These are phyloP conservation scores for Eucalyptus camaldulensis DNA, from an alignment of 345 rosid genomes.

Conservation along the genomic window DNA sequence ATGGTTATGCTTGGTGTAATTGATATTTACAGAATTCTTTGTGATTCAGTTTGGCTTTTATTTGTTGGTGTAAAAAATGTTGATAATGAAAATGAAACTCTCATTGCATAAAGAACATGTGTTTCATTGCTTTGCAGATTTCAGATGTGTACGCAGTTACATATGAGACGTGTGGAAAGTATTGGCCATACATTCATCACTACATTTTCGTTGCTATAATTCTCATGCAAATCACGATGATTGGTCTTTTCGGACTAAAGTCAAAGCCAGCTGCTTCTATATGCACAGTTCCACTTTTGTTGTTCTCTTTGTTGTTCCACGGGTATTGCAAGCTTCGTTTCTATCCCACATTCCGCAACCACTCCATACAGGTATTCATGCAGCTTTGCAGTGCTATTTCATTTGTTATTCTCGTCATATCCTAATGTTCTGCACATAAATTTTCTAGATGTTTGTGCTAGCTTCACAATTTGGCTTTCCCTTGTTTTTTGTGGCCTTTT, in stretches of 20 bases:
- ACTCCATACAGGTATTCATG: constrained; percentile 46
- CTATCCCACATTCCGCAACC: constrained; percentile 56
- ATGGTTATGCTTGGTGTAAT: neutral
- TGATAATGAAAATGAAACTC: neutral
- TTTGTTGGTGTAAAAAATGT: neutral
- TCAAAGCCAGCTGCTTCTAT: constrained; percentile 81
- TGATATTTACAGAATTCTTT: neutral
- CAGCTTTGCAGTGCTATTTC: neutral
- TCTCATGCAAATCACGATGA: constrained; percentile 91
- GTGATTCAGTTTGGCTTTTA: neutral
- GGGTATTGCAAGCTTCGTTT: constrained; percentile 87
- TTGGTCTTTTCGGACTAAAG: constrained; percentile 85
- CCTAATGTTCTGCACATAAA: neutral
- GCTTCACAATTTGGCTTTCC: neutral
- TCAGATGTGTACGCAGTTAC: constrained; percentile 60
- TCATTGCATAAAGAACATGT: neutral
- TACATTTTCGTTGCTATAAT: constrained; percentile 48
- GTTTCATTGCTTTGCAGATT: constrained; percentile 27
- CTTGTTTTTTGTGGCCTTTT: neutral
- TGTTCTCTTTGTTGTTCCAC: constrained; percentile 59
- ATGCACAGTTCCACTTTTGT: constrained; percentile 59
- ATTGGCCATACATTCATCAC: constrained; percentile 81
- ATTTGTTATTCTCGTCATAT: neutral
- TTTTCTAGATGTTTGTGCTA: neutral
- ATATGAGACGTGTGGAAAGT: constrained; percentile 70